Conservation (phyloP, 371 early-diverging fungal species). For the Apophysomyces elegans region DNA sequence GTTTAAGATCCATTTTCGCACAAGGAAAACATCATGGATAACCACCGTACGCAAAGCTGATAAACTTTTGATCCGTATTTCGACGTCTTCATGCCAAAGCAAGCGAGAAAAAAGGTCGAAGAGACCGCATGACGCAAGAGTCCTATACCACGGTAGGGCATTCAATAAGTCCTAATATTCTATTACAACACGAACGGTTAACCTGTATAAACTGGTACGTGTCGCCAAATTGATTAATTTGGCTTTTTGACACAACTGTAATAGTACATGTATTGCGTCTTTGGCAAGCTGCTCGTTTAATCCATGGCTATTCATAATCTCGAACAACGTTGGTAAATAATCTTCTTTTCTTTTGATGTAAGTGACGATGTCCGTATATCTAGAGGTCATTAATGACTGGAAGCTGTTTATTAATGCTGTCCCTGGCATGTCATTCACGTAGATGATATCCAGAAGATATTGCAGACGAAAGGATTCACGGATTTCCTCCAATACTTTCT, state of each 20-base stretch:
- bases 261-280: conserved; percentile 75
- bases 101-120: conserved; percentile 74
- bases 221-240: conserved; percentile 64
- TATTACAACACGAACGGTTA: background rate
- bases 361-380: conserved; percentile 79
- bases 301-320: conserved; percentile 57
- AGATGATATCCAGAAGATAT: conserved; percentile 81
- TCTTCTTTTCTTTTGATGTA: conserved; percentile 69
- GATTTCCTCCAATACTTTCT: conserved; percentile 69
- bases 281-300: conserved; percentile 43
- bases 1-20: conserved; percentile 70
- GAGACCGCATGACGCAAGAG: conserved; percentile 73
- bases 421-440: conserved; percentile 75
- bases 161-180: background rate
- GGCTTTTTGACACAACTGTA: conserved; percentile 76
- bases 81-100: conserved; percentile 53
- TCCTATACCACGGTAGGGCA: conserved; percentile 30
- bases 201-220: conserved; percentile 63
- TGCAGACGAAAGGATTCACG: conserved; percentile 83
- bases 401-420: conserved; percentile 48
- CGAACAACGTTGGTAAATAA: conserved; percentile 72
- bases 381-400: conserved; percentile 74
- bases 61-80: conserved; percentile 62
- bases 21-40: conserved; percentile 77
- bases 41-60: conserved; percentile 75